phyloP scores from a whole-genome alignment of 768 basidiomycete species.

The Mrakia gelida region DNA sequence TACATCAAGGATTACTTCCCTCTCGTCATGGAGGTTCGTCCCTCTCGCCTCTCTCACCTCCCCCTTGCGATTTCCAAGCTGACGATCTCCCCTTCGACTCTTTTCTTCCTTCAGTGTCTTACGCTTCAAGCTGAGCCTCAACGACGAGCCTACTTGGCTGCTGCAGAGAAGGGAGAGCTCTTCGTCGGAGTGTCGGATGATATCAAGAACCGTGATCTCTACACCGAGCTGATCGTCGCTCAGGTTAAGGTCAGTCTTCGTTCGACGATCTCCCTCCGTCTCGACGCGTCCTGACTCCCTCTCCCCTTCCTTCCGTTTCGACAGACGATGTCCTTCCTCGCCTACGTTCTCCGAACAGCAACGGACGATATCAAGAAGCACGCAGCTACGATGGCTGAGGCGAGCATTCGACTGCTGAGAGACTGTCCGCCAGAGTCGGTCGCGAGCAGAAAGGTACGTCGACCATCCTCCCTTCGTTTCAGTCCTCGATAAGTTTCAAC shows the following conservation, averaged over 20 bases:
- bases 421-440: constrained; percentile 87
- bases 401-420: constrained; percentile 79
- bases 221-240: constrained; percentile 75
- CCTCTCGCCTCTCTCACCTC: constrained; percentile 3
- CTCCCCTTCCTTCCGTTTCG: neutral
- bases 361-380: constrained; percentile 65
- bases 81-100: neutral
- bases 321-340: constrained; percentile 85
- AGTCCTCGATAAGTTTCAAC: neutral
- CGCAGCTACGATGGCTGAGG: constrained; percentile 72
- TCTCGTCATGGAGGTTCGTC: constrained; percentile 61
- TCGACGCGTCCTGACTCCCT: neutral
- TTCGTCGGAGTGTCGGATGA: constrained; percentile 77
- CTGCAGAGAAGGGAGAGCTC: constrained; percentile 71
- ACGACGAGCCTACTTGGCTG: constrained; percentile 66
- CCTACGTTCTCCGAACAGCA: constrained; percentile 74
- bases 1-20: constrained; percentile 66
- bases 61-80: neutral
- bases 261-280: neutral
- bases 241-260: constrained; percentile 73
- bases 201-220: constrained; percentile 66
- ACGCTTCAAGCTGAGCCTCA: constrained; percentile 77
- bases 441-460: constrained; percentile 65
- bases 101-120: constrained; percentile 49
- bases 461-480: neutral